Conservation (phyloP, 306 rosid genomes). For the Begonia peltatifolia region DNA sequence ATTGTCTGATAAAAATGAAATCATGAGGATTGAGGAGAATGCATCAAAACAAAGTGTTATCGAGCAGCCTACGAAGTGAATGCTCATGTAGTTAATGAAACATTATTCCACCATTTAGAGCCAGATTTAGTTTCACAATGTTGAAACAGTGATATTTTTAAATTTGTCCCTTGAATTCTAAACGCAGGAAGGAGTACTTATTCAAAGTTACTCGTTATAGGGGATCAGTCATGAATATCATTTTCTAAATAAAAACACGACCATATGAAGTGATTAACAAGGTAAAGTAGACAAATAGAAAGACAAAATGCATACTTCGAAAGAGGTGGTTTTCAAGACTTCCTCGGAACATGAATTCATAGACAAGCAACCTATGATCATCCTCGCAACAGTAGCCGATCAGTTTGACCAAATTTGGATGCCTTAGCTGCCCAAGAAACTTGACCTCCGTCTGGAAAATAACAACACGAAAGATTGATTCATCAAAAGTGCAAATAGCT, state of each 20-base stretch:
- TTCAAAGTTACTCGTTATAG: neutral
- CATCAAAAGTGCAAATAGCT: neutral
- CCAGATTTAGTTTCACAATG: too few species aligned
- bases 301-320: slow-evolving; percentile 45
- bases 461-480: neutral
- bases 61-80: neutral
- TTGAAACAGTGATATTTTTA: too few species aligned
- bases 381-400: slow-evolving; percentile 98
- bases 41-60: too few species aligned
- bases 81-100: neutral
- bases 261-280: neutral
- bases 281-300: neutral
- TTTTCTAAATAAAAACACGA: neutral
- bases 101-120: neutral
- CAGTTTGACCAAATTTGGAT: slow-evolving; percentile 92
- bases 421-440: slow-evolving; percentile 94
- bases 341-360: slow-evolving; percentile 97
- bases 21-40: too few species aligned
- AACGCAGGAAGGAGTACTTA: too few species aligned
- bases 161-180: too few species aligned
- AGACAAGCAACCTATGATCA: slow-evolving; percentile 88
- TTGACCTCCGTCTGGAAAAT: slow-evolving; percentile 77
- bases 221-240: neutral
- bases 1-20: too few species aligned
- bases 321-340: slow-evolving; percentile 92